Percentiles rank a stretch among this genome's conserved stretches.
Conservation (phyloP, 2,329 filamentous ascomycete genomes). For the Claviceps lovelessii region DNA sequence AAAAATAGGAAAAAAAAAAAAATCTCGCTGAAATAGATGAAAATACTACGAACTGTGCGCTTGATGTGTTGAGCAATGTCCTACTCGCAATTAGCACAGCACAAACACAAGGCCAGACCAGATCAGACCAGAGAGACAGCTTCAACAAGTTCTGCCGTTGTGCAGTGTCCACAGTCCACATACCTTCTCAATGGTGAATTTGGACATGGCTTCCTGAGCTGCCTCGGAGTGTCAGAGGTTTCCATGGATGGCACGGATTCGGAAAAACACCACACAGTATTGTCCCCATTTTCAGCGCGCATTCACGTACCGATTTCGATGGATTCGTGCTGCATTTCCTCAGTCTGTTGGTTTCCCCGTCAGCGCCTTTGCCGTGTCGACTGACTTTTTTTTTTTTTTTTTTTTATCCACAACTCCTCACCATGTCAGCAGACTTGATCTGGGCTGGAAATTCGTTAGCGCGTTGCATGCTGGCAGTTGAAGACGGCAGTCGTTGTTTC, state of each 20-base stretch:
- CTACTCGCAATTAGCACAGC: conserved; percentile 29
- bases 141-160: too few species aligned
- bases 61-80: conserved; percentile 95
- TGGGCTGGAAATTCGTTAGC: conserved; percentile 47
- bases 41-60: conserved; percentile 51
- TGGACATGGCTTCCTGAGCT: conserved; percentile 51
- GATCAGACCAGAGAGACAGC: neutral
- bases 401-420: conserved; percentile 25
- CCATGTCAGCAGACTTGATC: conserved; percentile 98
- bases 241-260: neutral
- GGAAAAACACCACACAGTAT: too few species aligned
- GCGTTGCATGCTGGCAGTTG: neutral
- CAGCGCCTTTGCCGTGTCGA: conserved; percentile 10
- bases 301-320: conserved; percentile 74
- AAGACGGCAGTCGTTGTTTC: neutral
- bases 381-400: neutral
- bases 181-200: conserved; percentile 49
- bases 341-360: conserved; percentile 46
- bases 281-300: too few species aligned
- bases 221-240: conserved; percentile 1
- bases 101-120: conserved; percentile 7
- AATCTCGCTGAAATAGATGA: neutral
- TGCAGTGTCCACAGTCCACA: conserved; percentile 1
- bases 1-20: neutral
- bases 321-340: conserved; percentile 92